phyloP scores from a whole-genome alignment of 352 stramenopile genomes.

The Phytophthora melonis region DNA sequence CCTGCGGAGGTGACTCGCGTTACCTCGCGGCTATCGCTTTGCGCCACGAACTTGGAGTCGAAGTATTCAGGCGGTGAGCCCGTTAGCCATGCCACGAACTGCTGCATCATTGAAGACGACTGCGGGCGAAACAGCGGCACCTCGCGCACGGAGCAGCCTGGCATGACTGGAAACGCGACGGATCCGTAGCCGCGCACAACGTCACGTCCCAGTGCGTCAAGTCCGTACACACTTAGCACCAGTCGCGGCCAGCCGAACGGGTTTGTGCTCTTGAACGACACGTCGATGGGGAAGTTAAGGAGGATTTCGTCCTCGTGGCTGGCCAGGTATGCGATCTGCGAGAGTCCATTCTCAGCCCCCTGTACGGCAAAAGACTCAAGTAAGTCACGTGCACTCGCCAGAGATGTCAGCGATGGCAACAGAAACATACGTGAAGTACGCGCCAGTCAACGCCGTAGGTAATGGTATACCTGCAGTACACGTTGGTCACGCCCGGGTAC shows the following conservation, averaged over 20 bases:
- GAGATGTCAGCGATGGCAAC: not conserved
- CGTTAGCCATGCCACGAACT: constrained; percentile 90
- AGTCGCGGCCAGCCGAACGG: constrained; percentile 95
- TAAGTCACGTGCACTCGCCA: not conserved
- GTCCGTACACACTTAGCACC: constrained; percentile 87
- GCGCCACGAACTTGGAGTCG: constrained; percentile 80
- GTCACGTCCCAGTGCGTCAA: constrained; percentile 93
- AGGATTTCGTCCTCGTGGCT: constrained; percentile 76
- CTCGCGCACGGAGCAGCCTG: constrained; percentile 67
- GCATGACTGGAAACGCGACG: constrained; percentile 77
- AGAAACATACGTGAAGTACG: constrained; percentile 77
- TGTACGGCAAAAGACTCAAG: constrained; percentile 23
- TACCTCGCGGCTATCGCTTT: constrained; percentile 75
- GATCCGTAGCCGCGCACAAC: constrained; percentile 94
- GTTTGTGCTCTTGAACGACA: constrained; percentile 97
- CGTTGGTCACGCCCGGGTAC: constrained; percentile 74
- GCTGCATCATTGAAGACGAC: constrained; percentile 85
- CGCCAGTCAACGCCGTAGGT: constrained; percentile 94
- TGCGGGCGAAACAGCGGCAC: constrained; percentile 92
- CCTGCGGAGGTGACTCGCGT: constrained; percentile 69
- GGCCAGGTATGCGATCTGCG: constrained; percentile 83
- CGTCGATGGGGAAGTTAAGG: constrained; percentile 96
- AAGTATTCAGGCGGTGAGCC: constrained; percentile 92
- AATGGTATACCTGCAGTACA: constrained; percentile 95
- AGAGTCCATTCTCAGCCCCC: constrained; percentile 86